Evolutionary conservation across 2,329 filamentous ascomycete genomes (phyloP), one percentile per base, ranked within the genome.

Genomic region (Falciphora oryzae): DNA sequence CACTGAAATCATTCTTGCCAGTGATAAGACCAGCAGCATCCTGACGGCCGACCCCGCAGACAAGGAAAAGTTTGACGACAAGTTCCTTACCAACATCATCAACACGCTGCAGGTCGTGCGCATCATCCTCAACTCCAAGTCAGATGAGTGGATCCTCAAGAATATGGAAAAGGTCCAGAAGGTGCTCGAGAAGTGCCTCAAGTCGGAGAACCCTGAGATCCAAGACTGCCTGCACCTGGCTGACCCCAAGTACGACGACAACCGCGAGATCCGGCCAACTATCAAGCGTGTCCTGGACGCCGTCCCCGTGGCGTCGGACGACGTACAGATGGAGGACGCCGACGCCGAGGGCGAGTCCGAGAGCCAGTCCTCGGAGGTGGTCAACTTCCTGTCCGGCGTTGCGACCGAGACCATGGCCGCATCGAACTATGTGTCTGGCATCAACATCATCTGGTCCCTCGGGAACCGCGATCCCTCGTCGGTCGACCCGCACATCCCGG

Each of bases 71-170:
- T 85, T 83, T n/a, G 89, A 93, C 67, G 90, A 93, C 57, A 93
- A 92, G 75, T 93, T 93, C 71, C 84, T 90, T 57, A 96, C 91
- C 0, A 89, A 89, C 67, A 94, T 97, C 76, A 87, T 99, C 77
- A 99, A 99, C 74, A 93, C 93, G 1, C 83, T 99, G 18, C 93
- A 98, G 74, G 91, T 98, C 57, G 82, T 99, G 66, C 91, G 94
- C 61, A 90, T 97, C 66, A 88, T 99, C 61, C 82, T 98, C 66
- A 92, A 95, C 70, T 88, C 89, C 67, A 96, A 97, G 75, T 81
- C 91, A 0, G 89, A 97, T 71, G 92, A 97, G 3, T 99, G 95
- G 95, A 89, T 98, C 53, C 78, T 93, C 63, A 87, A 87, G 71
- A 91, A 92, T 68, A 84, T 96, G 70, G 77, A 89, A 0, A 81